A percentile compares a stretch with the other conserved stretches of the same genome.
Conservation (phyloP, 208 protist genomes). For the Leishmania lainsoni region DNA sequence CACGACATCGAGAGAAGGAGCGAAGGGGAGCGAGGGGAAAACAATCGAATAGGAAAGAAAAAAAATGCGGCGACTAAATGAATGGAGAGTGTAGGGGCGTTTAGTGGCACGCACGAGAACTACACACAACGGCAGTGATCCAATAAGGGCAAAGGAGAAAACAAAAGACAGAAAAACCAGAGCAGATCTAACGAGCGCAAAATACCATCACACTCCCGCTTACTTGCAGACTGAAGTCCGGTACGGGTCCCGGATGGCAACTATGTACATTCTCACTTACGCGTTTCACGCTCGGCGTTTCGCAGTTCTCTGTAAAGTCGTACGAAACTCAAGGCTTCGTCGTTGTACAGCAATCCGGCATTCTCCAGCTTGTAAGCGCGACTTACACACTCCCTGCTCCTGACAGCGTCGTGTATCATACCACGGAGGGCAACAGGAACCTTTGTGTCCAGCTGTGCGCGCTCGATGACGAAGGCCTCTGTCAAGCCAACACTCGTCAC, state of each 20-base stretch:
- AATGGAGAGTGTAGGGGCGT: not conserved
- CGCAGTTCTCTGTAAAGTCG: conserved; percentile 47
- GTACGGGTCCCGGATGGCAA: too few relatives aligned
- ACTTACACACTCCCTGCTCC: conserved; percentile 55
- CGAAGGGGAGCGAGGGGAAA: not conserved
- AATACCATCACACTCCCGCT: not conserved
- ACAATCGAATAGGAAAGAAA: not conserved
- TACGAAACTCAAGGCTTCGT: conserved; percentile 53
- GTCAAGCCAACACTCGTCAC: conserved; percentile 78
- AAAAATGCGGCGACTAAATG: not conserved
- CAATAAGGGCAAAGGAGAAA: too few relatives aligned
- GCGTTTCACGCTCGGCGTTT: conserved; percentile 15
- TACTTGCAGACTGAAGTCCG: not conserved
- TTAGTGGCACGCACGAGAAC: not conserved
- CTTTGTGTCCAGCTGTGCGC: conserved; percentile 44
- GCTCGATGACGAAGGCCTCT: conserved; percentile 73
- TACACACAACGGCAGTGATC: not conserved
- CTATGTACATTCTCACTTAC: conserved; percentile 22
- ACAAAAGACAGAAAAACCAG: not conserved
- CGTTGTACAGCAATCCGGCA: conserved; percentile 38
- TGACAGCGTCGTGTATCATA: conserved; percentile 47
- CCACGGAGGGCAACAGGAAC: conserved; percentile 51
- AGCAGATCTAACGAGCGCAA: not conserved
- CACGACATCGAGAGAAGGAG: not conserved
- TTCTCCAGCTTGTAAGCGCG: conserved; percentile 55